Conservation (phyloP, 305 asterid species). For the Solanum hybrid region DNA sequence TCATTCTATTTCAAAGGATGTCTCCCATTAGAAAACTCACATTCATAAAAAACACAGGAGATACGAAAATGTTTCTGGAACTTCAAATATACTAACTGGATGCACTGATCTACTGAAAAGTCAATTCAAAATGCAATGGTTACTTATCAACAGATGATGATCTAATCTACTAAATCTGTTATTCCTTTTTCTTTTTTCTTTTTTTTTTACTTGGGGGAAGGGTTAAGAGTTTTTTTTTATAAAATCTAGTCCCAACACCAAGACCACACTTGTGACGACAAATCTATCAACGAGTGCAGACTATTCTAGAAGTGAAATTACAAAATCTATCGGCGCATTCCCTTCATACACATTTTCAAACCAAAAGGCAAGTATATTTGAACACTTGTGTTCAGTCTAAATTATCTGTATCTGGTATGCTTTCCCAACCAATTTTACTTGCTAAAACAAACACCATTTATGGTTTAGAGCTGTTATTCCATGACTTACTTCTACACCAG, state of each 20-base stretch:
- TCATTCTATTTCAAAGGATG: conserved; percentile 41
- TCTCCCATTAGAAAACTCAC: background rate
- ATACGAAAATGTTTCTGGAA: background rate
- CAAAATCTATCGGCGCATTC: background rate
- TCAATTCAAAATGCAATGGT: background rate
- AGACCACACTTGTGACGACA: background rate
- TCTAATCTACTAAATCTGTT: background rate
- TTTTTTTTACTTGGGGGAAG: background rate
- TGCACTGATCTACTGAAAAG: background rate
- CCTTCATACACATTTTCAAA: background rate
- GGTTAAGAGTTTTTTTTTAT: background rate
- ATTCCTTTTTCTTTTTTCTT: background rate
- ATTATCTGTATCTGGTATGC: background rate
- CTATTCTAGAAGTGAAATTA: background rate
- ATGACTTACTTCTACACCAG: background rate
- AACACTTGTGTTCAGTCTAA: background rate
- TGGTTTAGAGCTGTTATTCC: background rate
- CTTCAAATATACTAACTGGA: background rate
- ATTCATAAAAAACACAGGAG: background rate
- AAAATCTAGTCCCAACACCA: background rate
- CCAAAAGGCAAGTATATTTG: background rate
- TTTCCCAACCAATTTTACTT: background rate
- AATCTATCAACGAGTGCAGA: background rate
- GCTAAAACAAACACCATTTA: background rate
- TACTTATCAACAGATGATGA: background rate